These are phyloP conservation scores for Fusarium sp. DNA, from an alignment of 2,329 filamentous ascomycete species.

Conservation along the genomic window DNA sequence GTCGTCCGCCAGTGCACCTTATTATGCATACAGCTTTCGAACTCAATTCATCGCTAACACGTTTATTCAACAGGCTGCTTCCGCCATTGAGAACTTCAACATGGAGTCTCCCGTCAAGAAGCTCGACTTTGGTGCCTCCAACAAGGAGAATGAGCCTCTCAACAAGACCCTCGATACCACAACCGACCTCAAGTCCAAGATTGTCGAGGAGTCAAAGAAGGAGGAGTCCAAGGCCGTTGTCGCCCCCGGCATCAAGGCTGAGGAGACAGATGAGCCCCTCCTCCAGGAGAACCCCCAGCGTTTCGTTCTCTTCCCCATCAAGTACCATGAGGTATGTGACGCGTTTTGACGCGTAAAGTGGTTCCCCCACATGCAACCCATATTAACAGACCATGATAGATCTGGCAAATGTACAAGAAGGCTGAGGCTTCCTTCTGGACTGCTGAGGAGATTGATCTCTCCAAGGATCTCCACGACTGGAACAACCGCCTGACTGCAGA, in stretches of 20 bases:
- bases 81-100: slow-evolving; percentile 87
- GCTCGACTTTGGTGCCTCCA: slow-evolving; percentile 76
- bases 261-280: slow-evolving; percentile 87
- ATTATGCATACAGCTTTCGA: neutral
- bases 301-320: slow-evolving; percentile 98
- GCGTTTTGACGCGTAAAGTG: slow-evolving; percentile 77
- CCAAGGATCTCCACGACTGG: slow-evolving; percentile 99
- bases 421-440: slow-evolving; percentile 99
- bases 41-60: slow-evolving; percentile 47
- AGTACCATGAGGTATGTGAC: slow-evolving; percentile 94
- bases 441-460: slow-evolving; percentile 98
- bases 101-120: slow-evolving; percentile 96
- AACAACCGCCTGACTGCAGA: slow-evolving; percentile 97
- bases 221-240: slow-evolving; percentile 51
- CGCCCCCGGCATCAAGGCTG: slow-evolving; percentile 67
- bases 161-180: slow-evolving; percentile 64
- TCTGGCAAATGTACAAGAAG: slow-evolving; percentile 99
- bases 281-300: slow-evolving; percentile 95
- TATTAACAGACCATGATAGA: slow-evolving; percentile 67
- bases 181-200: slow-evolving; percentile 71
- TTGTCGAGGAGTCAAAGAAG: slow-evolving; percentile 57
- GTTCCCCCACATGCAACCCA: slow-evolving; percentile 38
- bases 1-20: slow-evolving; percentile 26
- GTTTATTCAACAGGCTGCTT: slow-evolving; percentile 73
- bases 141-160: slow-evolving; percentile 84